Percentiles rank a stretch among this genome's conserved stretches.
These are phyloP conservation scores for Aureobasidium namibiae DNA, from an alignment of 2,329 filamentous ascomycete genomes.

Conservation along the genomic window DNA sequence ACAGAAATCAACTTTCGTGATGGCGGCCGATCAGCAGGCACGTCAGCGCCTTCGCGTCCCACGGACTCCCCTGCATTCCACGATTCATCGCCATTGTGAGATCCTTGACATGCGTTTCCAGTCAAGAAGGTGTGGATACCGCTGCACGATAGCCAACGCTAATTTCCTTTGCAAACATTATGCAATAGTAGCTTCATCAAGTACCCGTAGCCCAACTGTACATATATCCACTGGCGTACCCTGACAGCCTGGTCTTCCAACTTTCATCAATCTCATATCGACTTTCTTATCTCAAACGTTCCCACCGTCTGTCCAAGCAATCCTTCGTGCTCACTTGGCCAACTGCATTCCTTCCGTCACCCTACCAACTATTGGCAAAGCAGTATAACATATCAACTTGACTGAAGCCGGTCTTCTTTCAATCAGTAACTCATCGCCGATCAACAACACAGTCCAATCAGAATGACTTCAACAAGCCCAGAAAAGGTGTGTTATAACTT, in stretches of 20 bases:
- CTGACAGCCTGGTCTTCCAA: neutral
- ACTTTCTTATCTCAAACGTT: neutral
- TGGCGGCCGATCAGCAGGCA: slow-evolving; percentile 9
- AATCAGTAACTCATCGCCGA: neutral
- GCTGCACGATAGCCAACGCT: slow-evolving; percentile 2
- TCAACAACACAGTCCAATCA: neutral
- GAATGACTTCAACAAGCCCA: neutral
- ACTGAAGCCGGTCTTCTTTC: slow-evolving; percentile 11
- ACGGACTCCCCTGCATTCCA: slow-evolving; percentile 7
- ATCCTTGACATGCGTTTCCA: slow-evolving; percentile 5
- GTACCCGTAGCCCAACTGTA: neutral
- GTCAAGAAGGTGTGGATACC: slow-evolving; percentile 1
- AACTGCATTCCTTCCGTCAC: neutral
- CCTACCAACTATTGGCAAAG: neutral
- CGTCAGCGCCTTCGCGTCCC: slow-evolving; percentile 3
- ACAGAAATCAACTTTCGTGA: neutral
- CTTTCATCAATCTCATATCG: neutral
- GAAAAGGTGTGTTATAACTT: neutral
- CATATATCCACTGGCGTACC: slow-evolving; percentile 3
- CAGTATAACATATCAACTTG: neutral
- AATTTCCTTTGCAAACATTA: slow-evolving; percentile 8
- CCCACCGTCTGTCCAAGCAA: neutral
- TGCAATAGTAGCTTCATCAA: neutral
- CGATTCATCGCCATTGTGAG: neutral
- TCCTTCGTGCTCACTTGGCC: neutral